Base-by-base conservation (phyloP, 2,329 filamentous ascomycete species). In the Fusarium robinianum region DNA sequence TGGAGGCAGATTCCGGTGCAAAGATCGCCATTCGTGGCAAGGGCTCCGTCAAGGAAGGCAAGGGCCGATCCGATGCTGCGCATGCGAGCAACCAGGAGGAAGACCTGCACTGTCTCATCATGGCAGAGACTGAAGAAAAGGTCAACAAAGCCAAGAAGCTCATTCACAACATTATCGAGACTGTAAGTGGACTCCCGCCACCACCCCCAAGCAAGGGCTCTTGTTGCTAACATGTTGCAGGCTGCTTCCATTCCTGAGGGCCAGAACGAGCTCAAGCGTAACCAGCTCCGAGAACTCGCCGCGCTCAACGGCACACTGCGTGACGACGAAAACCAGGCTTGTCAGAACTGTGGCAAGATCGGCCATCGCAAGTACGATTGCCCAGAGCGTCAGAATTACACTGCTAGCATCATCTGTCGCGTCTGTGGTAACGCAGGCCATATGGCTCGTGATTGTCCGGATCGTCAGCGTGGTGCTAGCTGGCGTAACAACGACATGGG, bases 11-110 rank as follows among this genome's bases (percentile, higher is more conserved):
- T 74, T 99, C 94, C 44, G 86, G 86, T 55, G 94, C 94, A 70
- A 99, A 99, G 74, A 99, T 99, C 77, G 94, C 94, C 61, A 99
- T 99, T 68, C 92, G 94, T 73, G 94, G 94, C 77, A 99, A 99
- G 75, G 94, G 94, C 69, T 99, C 94, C 63, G 94, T 99, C 69
- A 99, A 99, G 74, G 94, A 99, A 81, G 94, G 94, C 77, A 99
- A 99, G 72, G 94, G 94, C 60, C 90, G 94, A 60, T 97, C 94
- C 76, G 94, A 99, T 72, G 94, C 94, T 63, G 94, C 94, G 75
- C 94, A 99, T 73, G 90, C 92, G 71, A 97, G 94, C 81, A 99
- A 99, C 79, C 94, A 99, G 80, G 94, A 99, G 77, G 94, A 99
- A 75, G 94, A 99, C 70, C 80, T 99, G 45, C 94, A 99, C 74